phyloP scores from a whole-genome alignment of 495 filamentous ascomycete species.

The Massariosphaeria phaeospora region DNA sequence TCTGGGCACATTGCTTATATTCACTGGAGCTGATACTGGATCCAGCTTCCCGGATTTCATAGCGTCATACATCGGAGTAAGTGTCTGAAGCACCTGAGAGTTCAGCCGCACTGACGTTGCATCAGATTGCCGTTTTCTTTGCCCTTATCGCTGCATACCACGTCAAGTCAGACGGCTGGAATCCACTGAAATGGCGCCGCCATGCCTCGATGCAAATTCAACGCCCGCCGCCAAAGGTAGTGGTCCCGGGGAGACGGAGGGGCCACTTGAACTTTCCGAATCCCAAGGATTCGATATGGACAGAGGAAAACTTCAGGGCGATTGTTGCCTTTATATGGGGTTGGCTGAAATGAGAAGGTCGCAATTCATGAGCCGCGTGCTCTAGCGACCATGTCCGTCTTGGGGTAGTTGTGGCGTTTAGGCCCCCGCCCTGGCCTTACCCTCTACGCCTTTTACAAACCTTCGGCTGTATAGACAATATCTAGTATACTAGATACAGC shows the following conservation, averaged over 20 bases:
- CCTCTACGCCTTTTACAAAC: no score
- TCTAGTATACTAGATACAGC: no score
- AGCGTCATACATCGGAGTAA: slow-evolving; percentile 48
- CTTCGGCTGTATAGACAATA: no score
- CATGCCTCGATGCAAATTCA: slow-evolving; percentile 32
- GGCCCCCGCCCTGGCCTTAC: no score
- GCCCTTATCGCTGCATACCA: slow-evolving; percentile 36
- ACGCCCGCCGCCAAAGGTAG: slow-evolving; percentile 27
- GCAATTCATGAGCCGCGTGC: not conserved
- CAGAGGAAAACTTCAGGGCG: slow-evolving; percentile 27
- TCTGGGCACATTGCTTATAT: no score
- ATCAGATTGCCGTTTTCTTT: slow-evolving; percentile 34
- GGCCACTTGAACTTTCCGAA: slow-evolving; percentile 25
- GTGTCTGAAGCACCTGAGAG: slow-evolving; percentile 6
- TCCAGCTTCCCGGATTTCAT: slow-evolving; percentile 43
- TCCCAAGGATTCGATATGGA: slow-evolving; percentile 24
- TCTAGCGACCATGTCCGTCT: not conserved
- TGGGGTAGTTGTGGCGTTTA: not conserved
- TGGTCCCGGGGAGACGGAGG: slow-evolving; percentile 25
- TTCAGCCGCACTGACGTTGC: not conserved
- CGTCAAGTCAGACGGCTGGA: slow-evolving; percentile 35
- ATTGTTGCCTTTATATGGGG: slow-evolving; percentile 22
- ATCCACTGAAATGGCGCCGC: slow-evolving; percentile 31
- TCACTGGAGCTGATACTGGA: not conserved
- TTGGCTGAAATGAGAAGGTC: slow-evolving; percentile 26